Conservation (phyloP, 2,329 filamentous ascomycete genomes). For the Microascus cirrosus region DNA sequence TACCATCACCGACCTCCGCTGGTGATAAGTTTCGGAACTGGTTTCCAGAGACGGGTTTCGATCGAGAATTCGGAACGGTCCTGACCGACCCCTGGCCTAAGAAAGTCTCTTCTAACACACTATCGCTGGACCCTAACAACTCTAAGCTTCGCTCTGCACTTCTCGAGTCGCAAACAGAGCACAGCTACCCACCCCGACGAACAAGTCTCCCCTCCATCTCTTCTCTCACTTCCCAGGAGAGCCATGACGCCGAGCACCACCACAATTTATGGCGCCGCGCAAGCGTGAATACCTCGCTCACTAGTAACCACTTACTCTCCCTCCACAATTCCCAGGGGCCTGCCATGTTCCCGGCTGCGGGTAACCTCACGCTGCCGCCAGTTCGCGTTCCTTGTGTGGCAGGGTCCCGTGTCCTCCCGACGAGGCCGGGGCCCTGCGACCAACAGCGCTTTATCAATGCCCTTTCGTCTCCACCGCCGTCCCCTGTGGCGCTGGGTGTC, state of each 20-base stretch:
- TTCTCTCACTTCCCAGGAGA: neutral
- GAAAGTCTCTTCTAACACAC: neutral
- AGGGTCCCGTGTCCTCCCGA: neutral
- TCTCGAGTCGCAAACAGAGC: neutral
- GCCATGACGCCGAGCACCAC: neutral
- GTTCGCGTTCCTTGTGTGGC: neutral
- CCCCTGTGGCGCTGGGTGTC: neutral
- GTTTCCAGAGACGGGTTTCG: neutral
- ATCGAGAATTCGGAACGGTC: neutral
- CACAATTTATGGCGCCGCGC: neutral
- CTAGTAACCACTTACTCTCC: neutral
- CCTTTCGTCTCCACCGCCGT: neutral
- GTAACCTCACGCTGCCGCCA: neutral
- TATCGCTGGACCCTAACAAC: neutral
- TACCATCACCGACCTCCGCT: neutral
- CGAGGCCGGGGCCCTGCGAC: neutral
- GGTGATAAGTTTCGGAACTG: slow-evolving; percentile 1
- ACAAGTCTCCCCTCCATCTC: slow-evolving; percentile 3
- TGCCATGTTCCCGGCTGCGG: neutral
- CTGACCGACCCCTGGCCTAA: neutral
- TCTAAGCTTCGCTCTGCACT: neutral
- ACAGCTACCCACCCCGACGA: neutral
- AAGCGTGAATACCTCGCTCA: neutral
- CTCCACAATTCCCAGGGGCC: neutral
- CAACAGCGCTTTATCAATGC: neutral